These are phyloP conservation scores for Saccharomycopsis amapae DNA, from an alignment of 805 yeast species.

Conservation along the genomic window DNA sequence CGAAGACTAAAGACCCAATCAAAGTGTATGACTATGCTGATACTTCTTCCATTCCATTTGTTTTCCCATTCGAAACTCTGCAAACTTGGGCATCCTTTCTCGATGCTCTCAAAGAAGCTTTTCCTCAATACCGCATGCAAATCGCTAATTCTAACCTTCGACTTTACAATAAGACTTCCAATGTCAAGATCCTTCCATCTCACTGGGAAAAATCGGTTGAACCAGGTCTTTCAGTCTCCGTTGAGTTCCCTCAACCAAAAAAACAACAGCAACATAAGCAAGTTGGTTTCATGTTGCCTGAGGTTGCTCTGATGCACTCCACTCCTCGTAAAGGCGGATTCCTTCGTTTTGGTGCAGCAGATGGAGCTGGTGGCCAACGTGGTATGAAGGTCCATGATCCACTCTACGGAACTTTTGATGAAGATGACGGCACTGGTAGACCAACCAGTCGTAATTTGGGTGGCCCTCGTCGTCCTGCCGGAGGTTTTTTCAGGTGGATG, in stretches of 20 bases:
- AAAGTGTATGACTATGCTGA: constrained; percentile 13
- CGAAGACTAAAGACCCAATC: constrained; percentile 15
- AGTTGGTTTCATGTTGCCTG: neutral
- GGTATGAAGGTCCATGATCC: neutral
- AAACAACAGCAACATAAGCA: neutral
- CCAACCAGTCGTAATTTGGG: neutral
- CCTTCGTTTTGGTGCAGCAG: no score
- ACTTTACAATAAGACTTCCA: constrained; percentile 9
- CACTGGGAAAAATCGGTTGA: constrained; percentile 18
- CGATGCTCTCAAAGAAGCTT: constrained; percentile 15
- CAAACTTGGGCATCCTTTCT: constrained; percentile 16
- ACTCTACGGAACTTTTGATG: no score
- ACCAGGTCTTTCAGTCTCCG: constrained; percentile 15
- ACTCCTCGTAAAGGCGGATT: no score
- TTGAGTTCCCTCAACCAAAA: constrained; percentile 8
- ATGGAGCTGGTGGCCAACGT: neutral
- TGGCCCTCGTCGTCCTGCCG: neutral
- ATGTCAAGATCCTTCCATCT: constrained; percentile 13
- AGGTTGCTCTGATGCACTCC: neutral
- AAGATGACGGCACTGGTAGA: no score
- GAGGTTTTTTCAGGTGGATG: constrained; percentile 19
- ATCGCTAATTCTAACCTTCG: constrained; percentile 7
- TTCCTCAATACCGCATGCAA: constrained; percentile 10
- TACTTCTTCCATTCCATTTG: constrained; percentile 9
- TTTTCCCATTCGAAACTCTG: constrained; percentile 16